Evolutionary conservation across 1,139 yeast genomes (phyloP), one percentile per base, ranked within the genome.

Genomic region (Hyphopichia khmerensis): DNA sequence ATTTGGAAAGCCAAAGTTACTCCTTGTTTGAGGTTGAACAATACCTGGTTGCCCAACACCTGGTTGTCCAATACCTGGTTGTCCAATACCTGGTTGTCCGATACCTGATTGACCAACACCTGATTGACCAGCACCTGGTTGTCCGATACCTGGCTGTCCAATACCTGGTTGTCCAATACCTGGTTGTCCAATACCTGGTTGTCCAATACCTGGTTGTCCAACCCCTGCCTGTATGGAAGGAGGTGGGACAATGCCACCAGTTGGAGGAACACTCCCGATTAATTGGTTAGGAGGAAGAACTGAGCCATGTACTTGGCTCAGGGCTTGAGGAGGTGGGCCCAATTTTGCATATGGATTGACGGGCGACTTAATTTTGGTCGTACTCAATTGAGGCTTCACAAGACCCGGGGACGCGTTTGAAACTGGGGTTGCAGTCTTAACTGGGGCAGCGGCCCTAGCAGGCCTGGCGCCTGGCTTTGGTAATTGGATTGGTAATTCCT

Each of bases 401-500:
- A 29, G 19, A 13, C 34, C 43, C 3, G 41, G 40, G 26, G 38
- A 23, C 15, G 39, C 3, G 8, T 21, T 30, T 38, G 43, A 26
- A 33, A 15, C 29, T 8, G 33, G 16, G 9, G 33, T 18, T 19
- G 35, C 26, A 13, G 23, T 17, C 9, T 29, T 36, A 11, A 38
- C 11, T 16, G 62, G 60, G n/a, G 55, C 53, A 13, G 62, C 65
- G 7, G 64, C 59, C 43, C 74, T 54, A 3, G 69, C 67, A 4
- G 72, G 61, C 36, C 59, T 59, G 13, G 54, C 56, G 15, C 57
- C 55, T 5, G 49, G 48, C 36, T 51, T 52, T 4, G 69, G 68
- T 39, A 60, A 48, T 3, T 56, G 50, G 24, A 67, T 59, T 2
- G 77, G 87, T 35, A 79, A 60, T 43, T 81, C 86, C 47, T 78